Conservation (phyloP, 345 rosid species). For the Ricinus communis region DNA sequence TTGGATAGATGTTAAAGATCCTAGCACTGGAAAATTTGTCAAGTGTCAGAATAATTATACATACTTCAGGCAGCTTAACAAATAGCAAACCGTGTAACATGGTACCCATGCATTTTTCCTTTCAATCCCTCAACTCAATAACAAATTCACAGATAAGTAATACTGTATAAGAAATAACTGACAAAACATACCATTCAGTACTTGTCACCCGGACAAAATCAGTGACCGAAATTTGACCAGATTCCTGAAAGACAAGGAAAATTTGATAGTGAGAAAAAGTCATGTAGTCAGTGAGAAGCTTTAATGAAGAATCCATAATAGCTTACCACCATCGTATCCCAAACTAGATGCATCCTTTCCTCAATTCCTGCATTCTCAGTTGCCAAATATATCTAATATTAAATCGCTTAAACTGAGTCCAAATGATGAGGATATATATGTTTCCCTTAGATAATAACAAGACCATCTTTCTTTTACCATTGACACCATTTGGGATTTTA, state of each 20-base stretch:
- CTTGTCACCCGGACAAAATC: constrained; percentile 77
- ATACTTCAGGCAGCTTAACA: neutral
- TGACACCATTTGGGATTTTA: constrained; percentile 90
- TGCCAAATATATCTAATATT: constrained; percentile 19
- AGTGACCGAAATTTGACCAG: constrained; percentile 70
- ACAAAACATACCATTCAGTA: constrained; percentile 64
- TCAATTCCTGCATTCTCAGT: constrained; percentile 62
- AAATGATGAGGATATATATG: neutral
- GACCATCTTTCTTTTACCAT: constrained; percentile 53
- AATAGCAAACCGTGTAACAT: neutral
- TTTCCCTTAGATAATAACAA: constrained; percentile 15
- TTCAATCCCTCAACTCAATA: neutral
- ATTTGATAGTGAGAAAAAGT: constrained; percentile 2
- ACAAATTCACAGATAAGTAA: constrained; percentile 1
- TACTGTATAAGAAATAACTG: neutral
- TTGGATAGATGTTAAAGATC: constrained; percentile 88
- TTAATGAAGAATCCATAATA: constrained; percentile 2
- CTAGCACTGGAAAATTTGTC: constrained; percentile 57
- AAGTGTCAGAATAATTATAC: neutral
- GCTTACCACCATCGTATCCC: constrained; percentile 98
- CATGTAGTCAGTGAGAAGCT: neutral
- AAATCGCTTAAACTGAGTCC: constrained; percentile 2
- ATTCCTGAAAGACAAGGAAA: constrained; percentile 43
- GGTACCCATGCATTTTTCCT: neutral
- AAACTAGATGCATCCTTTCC: constrained; percentile 96